Percentiles rank a stretch among this genome's conserved stretches.
Evolutionary conservation across 306 rosid species (phyloP).

Genomic region (Prunus mira): DNA sequence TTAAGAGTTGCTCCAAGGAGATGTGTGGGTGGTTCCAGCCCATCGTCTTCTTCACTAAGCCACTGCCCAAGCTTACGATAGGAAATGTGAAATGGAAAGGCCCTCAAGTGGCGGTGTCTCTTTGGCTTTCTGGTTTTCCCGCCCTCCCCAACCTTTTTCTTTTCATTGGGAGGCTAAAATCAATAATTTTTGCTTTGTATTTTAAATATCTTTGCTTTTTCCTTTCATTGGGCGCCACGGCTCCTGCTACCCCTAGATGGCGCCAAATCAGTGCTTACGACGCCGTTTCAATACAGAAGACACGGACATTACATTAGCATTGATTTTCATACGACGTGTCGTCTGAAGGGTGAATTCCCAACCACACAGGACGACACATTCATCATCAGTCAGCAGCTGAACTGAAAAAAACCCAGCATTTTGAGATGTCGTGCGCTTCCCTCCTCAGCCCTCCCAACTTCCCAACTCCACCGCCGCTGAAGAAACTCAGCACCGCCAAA

Average conservation of each 20-base stretch:
- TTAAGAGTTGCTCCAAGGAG: slow-evolving; percentile 23
- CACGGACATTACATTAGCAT: background rate
- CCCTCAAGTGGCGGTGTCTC: background rate
- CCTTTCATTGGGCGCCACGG: no score
- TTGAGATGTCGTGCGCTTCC: slow-evolving; percentile 2
- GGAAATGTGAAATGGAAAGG: background rate
- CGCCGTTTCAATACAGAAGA: background rate
- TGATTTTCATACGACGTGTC: background rate
- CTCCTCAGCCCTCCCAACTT: slow-evolving; percentile 7
- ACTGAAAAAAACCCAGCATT: background rate
- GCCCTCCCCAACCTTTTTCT: background rate
- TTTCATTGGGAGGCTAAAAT: background rate
- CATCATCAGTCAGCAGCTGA: background rate
- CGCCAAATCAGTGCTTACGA: background rate
- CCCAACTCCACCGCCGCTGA: slow-evolving; percentile 19
- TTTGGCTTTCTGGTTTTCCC: background rate
- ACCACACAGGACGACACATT: background rate
- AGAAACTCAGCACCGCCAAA: background rate
- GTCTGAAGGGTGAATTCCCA: background rate
- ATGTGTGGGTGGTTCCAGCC: slow-evolving; percentile 33
- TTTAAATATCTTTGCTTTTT: no score
- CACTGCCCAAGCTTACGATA: background rate
- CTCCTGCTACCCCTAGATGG: no score
- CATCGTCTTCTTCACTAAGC: slow-evolving; percentile 15
- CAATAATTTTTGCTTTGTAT: no score